Percentiles rank a stretch among this genome's conserved stretches.
phyloP scores from a whole-genome alignment of 1,284 basidiomycete genomes.

The Xerocomus nothofagi region DNA sequence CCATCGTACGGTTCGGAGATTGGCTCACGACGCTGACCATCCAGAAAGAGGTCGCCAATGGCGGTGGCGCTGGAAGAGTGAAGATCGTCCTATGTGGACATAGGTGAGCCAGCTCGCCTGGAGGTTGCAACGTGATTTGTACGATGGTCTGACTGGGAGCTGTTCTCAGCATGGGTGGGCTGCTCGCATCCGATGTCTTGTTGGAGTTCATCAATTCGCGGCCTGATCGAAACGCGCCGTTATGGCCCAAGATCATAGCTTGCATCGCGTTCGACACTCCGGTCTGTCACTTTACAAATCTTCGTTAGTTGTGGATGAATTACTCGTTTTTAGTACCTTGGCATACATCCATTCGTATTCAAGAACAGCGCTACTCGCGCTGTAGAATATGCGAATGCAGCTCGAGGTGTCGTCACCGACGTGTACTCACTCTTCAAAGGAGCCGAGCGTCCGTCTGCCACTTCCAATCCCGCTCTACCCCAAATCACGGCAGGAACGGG shows the following conservation, averaged over 20 bases:
- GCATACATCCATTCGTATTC: conserved; percentile 84
- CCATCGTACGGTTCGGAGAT: conserved; percentile 81
- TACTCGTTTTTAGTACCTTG: conserved; percentile 63
- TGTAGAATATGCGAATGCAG: conserved; percentile 69
- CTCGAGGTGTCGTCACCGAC: conserved; percentile 57
- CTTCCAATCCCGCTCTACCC: conserved; percentile 28
- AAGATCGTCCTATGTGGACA: conserved; percentile 90
- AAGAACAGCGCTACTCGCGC: conserved; percentile 83
- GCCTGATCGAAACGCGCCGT: conserved; percentile 58
- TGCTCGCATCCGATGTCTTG: conserved; percentile 84
- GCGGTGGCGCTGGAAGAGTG: conserved; percentile 74
- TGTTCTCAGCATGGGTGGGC: conserved; percentile 77
- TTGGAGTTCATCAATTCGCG: conserved; percentile 68
- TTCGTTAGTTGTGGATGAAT: background rate
- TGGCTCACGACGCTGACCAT: conserved; percentile 86
- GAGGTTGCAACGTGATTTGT: background rate
- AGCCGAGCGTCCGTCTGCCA: conserved; percentile 38
- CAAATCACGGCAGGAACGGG: conserved; percentile 31
- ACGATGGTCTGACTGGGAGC: background rate
- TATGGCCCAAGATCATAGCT: conserved; percentile 84
- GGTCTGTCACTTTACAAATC: conserved; percentile 44
- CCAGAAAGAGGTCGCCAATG: conserved; percentile 70
- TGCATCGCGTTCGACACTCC: conserved; percentile 91
- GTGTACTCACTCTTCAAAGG: conserved; percentile 52
- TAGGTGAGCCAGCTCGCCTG: conserved; percentile 51